Evolutionary conservation across 805 yeast species (phyloP).

Genomic region (Candida ascalaphidarum): DNA sequence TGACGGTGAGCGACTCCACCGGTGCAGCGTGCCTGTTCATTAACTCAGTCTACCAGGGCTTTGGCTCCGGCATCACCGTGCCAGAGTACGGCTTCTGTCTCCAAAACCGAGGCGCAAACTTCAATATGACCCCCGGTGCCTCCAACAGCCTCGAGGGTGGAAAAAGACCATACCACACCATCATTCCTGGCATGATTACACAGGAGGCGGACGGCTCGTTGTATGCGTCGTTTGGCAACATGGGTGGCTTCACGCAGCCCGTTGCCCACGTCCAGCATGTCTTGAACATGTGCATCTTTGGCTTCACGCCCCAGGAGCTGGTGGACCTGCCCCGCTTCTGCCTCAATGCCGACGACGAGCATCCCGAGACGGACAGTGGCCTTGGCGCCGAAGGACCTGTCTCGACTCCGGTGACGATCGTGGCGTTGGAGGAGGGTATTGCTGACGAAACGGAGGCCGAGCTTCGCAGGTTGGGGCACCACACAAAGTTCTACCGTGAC

Average conservation of each 20-base stretch:
- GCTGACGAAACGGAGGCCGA: conserved; percentile 34
- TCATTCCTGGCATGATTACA: conserved; percentile 76
- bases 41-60: conserved; percentile 60
- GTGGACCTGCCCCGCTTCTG: conserved; percentile 71
- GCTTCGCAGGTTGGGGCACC: conserved; percentile 50
- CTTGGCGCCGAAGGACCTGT: conserved; percentile 60
- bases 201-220: conserved; percentile 34
- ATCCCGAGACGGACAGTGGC: conserved; percentile 37
- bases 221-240: conserved; percentile 70
- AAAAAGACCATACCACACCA: conserved; percentile 75
- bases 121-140: conserved; percentile 49
- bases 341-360: conserved; percentile 43
- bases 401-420: conserved; percentile 47
- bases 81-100: conserved; percentile 57
- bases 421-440: conserved; percentile 61
- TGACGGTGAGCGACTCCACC: conserved; percentile 52
- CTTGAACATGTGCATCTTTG: conserved; percentile 54
- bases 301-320: conserved; percentile 63
- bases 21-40: conserved; percentile 82
- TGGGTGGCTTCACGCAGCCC: conserved; percentile 87
- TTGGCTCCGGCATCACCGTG: conserved; percentile 67
- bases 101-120: conserved; percentile 74
- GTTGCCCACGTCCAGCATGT: conserved; percentile 78
- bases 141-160: conserved; percentile 58
- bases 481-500: conserved; percentile 35